phyloP scores from a whole-genome alignment of 2,329 filamentous ascomycete species.

The Arthrobotrys megalospora region DNA sequence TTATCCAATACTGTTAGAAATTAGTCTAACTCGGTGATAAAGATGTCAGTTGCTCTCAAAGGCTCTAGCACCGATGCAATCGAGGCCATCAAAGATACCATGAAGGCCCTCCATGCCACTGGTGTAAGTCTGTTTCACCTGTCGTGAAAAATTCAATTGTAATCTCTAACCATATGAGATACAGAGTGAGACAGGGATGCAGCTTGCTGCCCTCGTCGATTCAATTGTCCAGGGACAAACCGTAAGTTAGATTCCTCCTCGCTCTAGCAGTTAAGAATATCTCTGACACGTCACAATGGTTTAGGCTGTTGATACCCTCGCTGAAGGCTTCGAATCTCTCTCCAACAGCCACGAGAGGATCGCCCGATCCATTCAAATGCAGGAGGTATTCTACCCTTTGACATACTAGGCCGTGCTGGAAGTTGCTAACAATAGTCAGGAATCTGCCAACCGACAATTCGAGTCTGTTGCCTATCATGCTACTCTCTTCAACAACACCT shows the following conservation, averaged over 20 bases:
- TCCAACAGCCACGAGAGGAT: slow-evolving; percentile 25
- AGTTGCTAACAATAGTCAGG: slow-evolving; percentile 20
- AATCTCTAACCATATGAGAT: neutral
- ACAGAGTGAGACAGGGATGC: slow-evolving; percentile 10
- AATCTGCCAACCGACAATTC: slow-evolving; percentile 22
- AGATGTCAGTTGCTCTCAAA: slow-evolving; percentile 40
- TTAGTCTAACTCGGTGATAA: neutral
- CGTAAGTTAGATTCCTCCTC: slow-evolving; percentile 1
- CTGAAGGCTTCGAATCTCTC: slow-evolving; percentile 26
- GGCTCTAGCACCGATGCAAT: slow-evolving; percentile 22
- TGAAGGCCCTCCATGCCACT: slow-evolving; percentile 4
- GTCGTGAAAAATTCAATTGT: neutral
- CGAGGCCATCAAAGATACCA: slow-evolving; percentile 25
- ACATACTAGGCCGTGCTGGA: neutral
- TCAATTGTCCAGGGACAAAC: slow-evolving; percentile 22
- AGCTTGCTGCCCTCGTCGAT: slow-evolving; percentile 32
- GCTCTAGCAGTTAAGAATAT: neutral
- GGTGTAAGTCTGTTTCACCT: slow-evolving; percentile 20
- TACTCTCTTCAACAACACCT: slow-evolving; percentile 34
- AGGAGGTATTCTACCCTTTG: slow-evolving; percentile 25
- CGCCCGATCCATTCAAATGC: slow-evolving; percentile 8
- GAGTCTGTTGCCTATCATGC: slow-evolving; percentile 15
- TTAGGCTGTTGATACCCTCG: slow-evolving; percentile 27
- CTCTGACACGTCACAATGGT: neutral
- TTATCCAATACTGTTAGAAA: neutral